phyloP scores from a whole-genome alignment of 768 basidiomycete species.

The Scleroderma citrinum region DNA sequence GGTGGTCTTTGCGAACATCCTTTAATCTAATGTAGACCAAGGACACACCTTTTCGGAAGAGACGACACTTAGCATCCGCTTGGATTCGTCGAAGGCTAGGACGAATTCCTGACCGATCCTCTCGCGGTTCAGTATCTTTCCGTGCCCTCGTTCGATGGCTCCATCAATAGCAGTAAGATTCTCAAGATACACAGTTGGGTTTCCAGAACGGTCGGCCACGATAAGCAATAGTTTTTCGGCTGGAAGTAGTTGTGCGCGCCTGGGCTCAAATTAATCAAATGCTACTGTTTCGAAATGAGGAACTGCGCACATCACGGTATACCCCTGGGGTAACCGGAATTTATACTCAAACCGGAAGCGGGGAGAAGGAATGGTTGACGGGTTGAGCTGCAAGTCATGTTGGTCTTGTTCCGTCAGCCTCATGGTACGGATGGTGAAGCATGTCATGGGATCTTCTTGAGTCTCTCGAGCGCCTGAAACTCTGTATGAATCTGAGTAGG shows the following conservation, averaged over 20 bases:
- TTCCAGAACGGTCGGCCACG: constrained; percentile 28
- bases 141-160: constrained; percentile 21
- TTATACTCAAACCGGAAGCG: constrained; percentile 10
- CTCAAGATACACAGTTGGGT: constrained; percentile 38
- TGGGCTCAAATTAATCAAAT: not conserved
- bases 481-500: not conserved
- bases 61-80: constrained; percentile 43
- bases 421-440: constrained; percentile 22
- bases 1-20: no score
- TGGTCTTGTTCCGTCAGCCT: constrained; percentile 23
- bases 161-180: constrained; percentile 22
- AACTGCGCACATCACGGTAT: not conserved
- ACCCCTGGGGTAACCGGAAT: constrained; percentile 16
- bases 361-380: constrained; percentile 17
- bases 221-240: constrained; percentile 39
- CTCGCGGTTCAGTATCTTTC: constrained; percentile 35
- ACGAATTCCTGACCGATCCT: constrained; percentile 42
- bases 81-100: constrained; percentile 48
- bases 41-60: constrained; percentile 34
- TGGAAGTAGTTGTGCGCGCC: constrained; percentile 34
- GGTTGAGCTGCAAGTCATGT: constrained; percentile 22
- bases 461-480: constrained; percentile 7
- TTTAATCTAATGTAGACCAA: not conserved
- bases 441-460: constrained; percentile 9
- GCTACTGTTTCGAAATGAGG: not conserved